Conservation (phyloP, 2,329 filamentous ascomycete genomes). For the Claviceps capensis region DNA sequence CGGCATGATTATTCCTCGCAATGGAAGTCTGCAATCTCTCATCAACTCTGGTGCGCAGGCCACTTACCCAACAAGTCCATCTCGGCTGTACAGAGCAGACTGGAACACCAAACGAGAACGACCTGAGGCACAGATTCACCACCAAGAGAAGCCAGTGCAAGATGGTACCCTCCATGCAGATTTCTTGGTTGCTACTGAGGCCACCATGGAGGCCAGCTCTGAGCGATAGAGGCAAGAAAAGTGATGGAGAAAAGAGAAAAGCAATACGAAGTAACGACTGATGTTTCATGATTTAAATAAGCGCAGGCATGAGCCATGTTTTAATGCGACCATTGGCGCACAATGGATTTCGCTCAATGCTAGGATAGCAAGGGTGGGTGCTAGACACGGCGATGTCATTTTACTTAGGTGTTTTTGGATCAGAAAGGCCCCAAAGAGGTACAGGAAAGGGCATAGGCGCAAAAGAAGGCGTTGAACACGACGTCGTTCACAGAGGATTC, state of each 20-base stretch:
- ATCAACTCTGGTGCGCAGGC: conserved; percentile 30
- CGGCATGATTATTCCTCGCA: conserved; percentile 47
- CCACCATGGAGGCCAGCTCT: conserved; percentile 35
- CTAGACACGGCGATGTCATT: neutral
- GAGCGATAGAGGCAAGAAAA: neutral
- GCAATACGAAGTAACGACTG: neutral
- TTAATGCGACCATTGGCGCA: neutral
- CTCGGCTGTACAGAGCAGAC: conserved; percentile 21
- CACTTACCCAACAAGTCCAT: conserved; percentile 36
- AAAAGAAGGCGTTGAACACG: neutral
- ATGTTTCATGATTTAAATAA: neutral
- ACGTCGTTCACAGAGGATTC: neutral
- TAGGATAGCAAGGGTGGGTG: neutral
- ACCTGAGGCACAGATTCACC: neutral
- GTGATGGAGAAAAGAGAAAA: neutral
- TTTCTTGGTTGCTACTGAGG: conserved; percentile 47
- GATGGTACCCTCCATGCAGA: conserved; percentile 47
- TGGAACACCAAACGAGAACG: neutral
- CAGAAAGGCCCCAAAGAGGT: too few relatives aligned
- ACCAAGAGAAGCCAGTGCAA: conserved; percentile 22
- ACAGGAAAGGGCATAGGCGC: too few relatives aligned
- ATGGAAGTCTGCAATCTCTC: conserved; percentile 35
- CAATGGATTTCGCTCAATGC: neutral
- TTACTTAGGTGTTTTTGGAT: neutral
- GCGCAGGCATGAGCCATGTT: neutral